Evolutionary conservation across 805 yeast genomes (phyloP).

Genomic region (Cyberlindnera petersonii): DNA sequence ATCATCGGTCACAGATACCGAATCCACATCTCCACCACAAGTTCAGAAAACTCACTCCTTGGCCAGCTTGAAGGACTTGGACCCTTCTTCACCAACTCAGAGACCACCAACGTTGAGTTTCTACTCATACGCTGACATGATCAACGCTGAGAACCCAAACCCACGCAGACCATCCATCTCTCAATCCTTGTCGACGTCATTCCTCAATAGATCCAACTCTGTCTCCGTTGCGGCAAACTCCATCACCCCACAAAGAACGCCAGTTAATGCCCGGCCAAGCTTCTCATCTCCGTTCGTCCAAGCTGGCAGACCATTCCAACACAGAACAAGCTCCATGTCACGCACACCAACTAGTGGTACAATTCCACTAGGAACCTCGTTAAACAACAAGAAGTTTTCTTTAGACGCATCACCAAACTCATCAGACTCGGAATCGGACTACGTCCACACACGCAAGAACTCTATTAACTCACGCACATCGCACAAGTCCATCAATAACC

Average conservation of each 20-base stretch:
- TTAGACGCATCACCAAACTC: conserved; percentile 25
- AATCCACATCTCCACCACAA: conserved; percentile 15
- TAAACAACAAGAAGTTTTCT: conserved; percentile 19
- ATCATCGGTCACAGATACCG: conserved; percentile 21
- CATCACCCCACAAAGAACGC: conserved; percentile 26
- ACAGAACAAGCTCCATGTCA: conserved; percentile 14
- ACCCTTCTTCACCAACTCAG: conserved; percentile 15
- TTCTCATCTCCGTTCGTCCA: conserved; percentile 34
- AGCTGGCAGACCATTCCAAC: conserved; percentile 11
- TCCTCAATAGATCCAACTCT: conserved; percentile 23
- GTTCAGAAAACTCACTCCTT: conserved; percentile 24
- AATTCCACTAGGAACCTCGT: background rate
- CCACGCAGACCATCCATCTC: conserved; percentile 59
- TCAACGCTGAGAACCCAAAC: conserved; percentile 56
- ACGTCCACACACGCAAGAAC: conserved; percentile 16
- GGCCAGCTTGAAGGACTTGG: conserved; percentile 23
- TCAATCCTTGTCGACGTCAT: conserved; percentile 36
- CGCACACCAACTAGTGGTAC: conserved; percentile 2
- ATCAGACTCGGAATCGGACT: conserved; percentile 28
- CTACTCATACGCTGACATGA: conserved; percentile 78
- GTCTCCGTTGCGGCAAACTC: conserved; percentile 18
- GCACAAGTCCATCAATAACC: conserved; percentile 9
- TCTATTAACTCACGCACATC: conserved; percentile 15
- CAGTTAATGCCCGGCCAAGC: conserved; percentile 18
- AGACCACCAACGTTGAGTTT: conserved; percentile 39